phyloP scores from a whole-genome alignment of 2,329 filamentous ascomycete genomes.

The Elsinoe necatrix region DNA sequence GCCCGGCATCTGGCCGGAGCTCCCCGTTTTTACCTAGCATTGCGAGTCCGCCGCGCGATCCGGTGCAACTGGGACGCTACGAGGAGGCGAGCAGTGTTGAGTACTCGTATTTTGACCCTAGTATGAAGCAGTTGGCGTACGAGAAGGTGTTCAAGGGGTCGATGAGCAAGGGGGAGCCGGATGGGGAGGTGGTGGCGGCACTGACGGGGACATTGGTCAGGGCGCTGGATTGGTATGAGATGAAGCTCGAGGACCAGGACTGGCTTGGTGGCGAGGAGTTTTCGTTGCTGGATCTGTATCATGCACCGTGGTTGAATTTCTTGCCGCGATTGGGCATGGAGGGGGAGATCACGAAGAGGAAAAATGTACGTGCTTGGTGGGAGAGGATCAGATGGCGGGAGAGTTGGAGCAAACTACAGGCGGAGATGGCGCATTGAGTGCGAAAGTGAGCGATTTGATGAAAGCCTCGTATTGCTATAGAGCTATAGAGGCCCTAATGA shows the following conservation, averaged over 20 bases:
- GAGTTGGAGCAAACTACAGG: neutral
- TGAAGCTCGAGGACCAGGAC: neutral
- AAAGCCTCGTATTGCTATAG: neutral
- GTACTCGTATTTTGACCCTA: constrained; percentile 13
- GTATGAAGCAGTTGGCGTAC: neutral
- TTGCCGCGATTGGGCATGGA: neutral
- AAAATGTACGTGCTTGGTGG: constrained; percentile 8
- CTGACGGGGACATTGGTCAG: neutral
- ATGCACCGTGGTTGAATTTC: constrained; percentile 12
- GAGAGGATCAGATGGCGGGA: neutral
- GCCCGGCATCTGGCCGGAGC: neutral
- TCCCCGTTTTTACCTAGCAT: neutral
- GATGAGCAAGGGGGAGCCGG: neutral
- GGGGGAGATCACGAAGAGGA: neutral
- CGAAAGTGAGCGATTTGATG: neutral
- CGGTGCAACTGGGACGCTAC: neutral
- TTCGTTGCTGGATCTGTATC: constrained; percentile 10
- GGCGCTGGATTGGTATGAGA: constrained; percentile 14
- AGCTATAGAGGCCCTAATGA: neutral
- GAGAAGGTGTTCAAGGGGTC: constrained; percentile 15
- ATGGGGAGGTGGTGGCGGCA: neutral
- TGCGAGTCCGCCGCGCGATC: neutral
- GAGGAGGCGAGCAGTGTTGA: constrained; percentile 11
- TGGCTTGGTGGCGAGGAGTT: constrained; percentile 13
- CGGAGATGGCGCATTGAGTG: neutral